Conservation (phyloP, 2,329 filamentous ascomycete species). For the Trichophyton verrucosum region DNA sequence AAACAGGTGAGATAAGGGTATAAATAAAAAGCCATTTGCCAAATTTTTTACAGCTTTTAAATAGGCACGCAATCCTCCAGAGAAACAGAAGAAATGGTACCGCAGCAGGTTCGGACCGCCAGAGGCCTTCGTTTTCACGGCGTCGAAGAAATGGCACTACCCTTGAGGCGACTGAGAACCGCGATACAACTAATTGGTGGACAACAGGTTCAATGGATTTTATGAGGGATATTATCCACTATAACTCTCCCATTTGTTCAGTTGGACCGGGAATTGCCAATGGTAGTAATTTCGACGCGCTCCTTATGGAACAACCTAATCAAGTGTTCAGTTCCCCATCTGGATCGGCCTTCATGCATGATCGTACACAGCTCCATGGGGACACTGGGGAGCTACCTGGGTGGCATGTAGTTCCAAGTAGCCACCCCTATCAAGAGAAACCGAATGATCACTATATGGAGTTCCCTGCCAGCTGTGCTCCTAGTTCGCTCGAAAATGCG, state of each 20-base stretch:
- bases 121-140: neutral
- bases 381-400: too few relatives aligned
- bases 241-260: neutral
- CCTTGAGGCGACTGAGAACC: neutral
- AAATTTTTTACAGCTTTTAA: neutral
- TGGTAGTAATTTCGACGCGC: neutral
- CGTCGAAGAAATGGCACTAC: neutral
- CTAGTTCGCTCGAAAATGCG: neutral
- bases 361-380: neutral
- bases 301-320: neutral
- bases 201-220: neutral
- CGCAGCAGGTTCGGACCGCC: neutral
- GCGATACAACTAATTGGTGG: neutral
- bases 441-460: neutral
- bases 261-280: neutral
- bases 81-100: neutral
- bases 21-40: neutral
- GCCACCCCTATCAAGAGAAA: neutral
- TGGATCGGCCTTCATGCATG: neutral
- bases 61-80: constrained; percentile 3
- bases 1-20: neutral
- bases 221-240: constrained; percentile 1
- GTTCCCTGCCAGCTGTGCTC: neutral
- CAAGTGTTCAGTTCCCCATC: neutral
- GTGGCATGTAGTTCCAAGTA: neutral